Conservation (phyloP, 495 filamentous ascomycete species). For the Eremomyces bilateralis region DNA sequence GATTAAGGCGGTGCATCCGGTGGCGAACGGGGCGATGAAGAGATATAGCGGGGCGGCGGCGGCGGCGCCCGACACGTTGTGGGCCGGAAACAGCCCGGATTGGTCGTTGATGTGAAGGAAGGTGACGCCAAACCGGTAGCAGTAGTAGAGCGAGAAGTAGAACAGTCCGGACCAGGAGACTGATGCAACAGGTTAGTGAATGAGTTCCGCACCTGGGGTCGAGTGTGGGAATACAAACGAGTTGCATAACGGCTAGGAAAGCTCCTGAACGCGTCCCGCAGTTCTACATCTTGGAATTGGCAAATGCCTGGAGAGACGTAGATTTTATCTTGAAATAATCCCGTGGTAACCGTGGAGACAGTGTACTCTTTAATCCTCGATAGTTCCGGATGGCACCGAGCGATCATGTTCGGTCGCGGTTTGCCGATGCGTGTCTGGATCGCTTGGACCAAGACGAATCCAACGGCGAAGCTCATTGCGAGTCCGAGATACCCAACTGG, state of each 20-base stretch:
- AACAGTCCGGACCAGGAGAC: neutral
- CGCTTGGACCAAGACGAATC: neutral
- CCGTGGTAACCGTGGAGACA: neutral
- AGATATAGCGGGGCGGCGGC: conserved; percentile 37
- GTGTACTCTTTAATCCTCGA: neutral
- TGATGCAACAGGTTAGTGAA: neutral
- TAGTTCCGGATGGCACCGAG: conserved; percentile 1
- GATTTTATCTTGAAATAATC: neutral
- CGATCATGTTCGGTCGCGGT: conserved; percentile 1
- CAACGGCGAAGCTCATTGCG: neutral
- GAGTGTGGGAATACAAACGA: conserved; percentile 25
- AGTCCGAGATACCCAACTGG: too few species aligned
- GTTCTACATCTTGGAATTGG: conserved; percentile 17
- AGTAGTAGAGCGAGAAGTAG: conserved; percentile 28
- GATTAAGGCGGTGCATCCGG: conserved; percentile 35
- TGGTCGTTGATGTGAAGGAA: conserved; percentile 17
- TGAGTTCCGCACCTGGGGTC: neutral
- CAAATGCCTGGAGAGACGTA: conserved; percentile 24
- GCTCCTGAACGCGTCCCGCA: conserved; percentile 39
- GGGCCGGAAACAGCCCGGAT: neutral
- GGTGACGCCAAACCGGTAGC: conserved; percentile 37
- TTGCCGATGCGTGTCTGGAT: conserved; percentile 1
- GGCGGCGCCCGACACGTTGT: conserved; percentile 1
- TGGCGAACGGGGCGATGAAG: conserved; percentile 32
- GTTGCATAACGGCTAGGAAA: conserved; percentile 53